Base-by-base conservation (phyloP, 2,329 filamentous ascomycete species). In the Aphanoascus verrucosus region DNA sequence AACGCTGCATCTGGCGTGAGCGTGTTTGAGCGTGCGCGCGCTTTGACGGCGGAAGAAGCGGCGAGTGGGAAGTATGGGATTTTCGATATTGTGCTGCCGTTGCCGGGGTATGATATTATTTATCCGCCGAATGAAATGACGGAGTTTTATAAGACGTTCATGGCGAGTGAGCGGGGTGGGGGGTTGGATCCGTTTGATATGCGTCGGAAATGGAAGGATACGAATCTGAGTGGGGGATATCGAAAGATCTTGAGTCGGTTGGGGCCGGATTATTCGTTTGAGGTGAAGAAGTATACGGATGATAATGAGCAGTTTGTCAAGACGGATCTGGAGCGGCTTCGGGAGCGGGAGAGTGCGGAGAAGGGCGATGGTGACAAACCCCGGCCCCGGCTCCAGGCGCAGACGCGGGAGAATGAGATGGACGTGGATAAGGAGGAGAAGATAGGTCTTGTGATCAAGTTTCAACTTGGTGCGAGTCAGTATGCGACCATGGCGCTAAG, bases 151-250 rank as follows among this genome's bases (percentile, higher is more conserved):
- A 78, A 78, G 58, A 77, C 81, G 1, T 94, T 96, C 71, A 98
- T 98, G 94, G 80, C 72, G 32, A 85, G 79, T 49, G 79, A 85
- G 46, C 78, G 81, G 57, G 90, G 93, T 57, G 91, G 91, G 9
- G 72, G 75, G 1, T 75, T 98, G 11, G 83, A 94, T 66, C 91
- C 93, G 0, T 78, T 84, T 63, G 77, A 88, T 58, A 97, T 98
- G 93, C 83, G 87, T 11, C 81, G 91, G 15, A 79, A 79, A 49
- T 88, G 90, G 72, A 85, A 85, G 64, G 93, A 97, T 62, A 85
- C 93, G 64, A 94, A 87, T 66, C 76, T 98, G 1, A 87, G 85
- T 47, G 94, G 93, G 1, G 81, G 85, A 23, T 98, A 98, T 69
- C 82, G 93, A 58, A 93, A 91, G 68, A 66, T 95, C 28, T 78